Evolutionary conservation across 192 early-diverging fungal species (phyloP), one percentile per base, ranked within the genome.

Genomic region (Cladochytrium replicatum): DNA sequence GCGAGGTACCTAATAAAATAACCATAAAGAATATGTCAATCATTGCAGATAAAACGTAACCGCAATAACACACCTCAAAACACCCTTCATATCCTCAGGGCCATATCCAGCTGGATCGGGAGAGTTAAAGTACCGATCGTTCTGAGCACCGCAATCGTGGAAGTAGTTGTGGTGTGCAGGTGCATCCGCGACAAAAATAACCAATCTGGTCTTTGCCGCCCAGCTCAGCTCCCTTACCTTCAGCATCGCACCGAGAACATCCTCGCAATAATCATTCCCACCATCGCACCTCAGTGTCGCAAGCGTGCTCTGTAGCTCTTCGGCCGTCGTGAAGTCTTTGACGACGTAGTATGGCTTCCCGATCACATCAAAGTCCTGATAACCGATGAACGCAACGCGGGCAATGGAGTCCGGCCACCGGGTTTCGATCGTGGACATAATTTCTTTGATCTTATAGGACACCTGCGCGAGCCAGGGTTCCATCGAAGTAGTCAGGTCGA

Each of bases 161-260:
- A 44, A 37, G 13, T 44, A 13, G 13, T 13, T 17, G 13, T 37
- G n/a, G 32, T 44, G 43, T 13, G n/a, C 43, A 27, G 43, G 43
- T 13, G 43, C 43, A 44, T 44, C 43, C 13, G 43, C 32, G 22
- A 44, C 32, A 37, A 44, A 44, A 44, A 44, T 37, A 37, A 44
- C 43, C 13, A 44, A 17, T 44, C 43, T 44, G 11, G 43, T 44
- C 17, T 44, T 44, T 13, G 43, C 43, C 32, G 11, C 17, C 43
- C 43, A 44, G 32, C 32, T 44, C 13, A 44, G 32, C 32, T 13
- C 13, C 13, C 13, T 27, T 13, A 44, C 32, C 17, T 44, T 13
- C 11, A 37, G 11, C 11, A 44, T 13, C 13, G n/a, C 43, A 44
- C 43, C 43, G 32, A 44, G 13, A 37, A 44, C 43, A 37, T 44